Conservation (phyloP, 2,329 filamentous ascomycete species). For the Apiospora pterosperma region DNA sequence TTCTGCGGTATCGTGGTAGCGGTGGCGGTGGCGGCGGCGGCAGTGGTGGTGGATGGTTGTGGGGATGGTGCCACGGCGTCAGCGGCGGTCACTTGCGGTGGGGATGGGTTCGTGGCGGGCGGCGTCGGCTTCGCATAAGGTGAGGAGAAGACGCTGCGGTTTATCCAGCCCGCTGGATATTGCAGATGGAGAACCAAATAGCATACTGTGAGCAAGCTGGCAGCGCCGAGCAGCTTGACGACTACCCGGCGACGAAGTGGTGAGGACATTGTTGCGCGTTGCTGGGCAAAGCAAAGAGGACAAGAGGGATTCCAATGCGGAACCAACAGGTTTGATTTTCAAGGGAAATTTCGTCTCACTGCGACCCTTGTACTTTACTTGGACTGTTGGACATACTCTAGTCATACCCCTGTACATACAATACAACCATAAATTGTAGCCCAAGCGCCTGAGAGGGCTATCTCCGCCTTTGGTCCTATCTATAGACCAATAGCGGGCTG, state of each 20-base stretch:
- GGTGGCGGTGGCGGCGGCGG: too few relatives aligned
- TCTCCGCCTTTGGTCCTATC: too few relatives aligned
- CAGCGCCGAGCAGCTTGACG: neutral
- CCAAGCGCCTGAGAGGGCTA: too few relatives aligned
- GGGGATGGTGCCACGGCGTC: too few relatives aligned
- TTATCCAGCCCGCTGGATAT: neutral
- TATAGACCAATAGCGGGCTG: neutral
- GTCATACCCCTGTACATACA: neutral
- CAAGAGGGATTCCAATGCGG: neutral
- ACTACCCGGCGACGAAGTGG: neutral
- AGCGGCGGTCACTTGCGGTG: neutral
- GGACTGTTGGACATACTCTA: neutral
- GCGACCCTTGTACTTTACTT: neutral
- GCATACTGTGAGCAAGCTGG: neutral
- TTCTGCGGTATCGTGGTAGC: neutral
- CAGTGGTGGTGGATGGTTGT: neutral
- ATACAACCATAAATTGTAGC: too few relatives aligned
- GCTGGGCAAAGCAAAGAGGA: neutral
- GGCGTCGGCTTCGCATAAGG: neutral
- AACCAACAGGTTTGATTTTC: neutral
- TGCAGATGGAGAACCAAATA: neutral
- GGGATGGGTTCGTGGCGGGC: neutral
- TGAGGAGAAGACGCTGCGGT: neutral
- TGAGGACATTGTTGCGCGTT: neutral
- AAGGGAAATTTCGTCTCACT: neutral